A percentile compares a stretch with the other conserved stretches of the same genome.
Conservation (phyloP, 129 eudicot genomes). For the Mikania micrantha region DNA sequence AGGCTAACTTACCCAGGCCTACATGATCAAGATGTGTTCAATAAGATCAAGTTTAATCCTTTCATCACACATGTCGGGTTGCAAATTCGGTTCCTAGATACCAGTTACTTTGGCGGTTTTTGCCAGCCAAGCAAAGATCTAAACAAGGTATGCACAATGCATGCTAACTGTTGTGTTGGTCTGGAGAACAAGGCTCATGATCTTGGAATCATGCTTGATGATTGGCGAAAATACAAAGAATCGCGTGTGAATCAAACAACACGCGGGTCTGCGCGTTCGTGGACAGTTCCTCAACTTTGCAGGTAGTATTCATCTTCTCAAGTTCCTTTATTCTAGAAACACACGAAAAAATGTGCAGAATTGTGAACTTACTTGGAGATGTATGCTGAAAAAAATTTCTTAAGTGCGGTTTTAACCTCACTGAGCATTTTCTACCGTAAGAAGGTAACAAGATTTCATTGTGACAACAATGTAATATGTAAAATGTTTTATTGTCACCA, state of each 20-base stretch:
- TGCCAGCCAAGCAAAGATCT: conserved; percentile 58
- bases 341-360: too few species aligned
- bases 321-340: too few species aligned
- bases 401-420: too few species aligned
- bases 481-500: neutral
- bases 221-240: conserved; percentile 47
- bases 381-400: too few species aligned
- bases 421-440: too few species aligned
- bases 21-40: conserved; percentile 69
- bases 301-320: conserved; percentile 26
- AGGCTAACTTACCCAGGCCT: conserved; percentile 39
- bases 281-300: conserved; percentile 52
- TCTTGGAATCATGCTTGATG: conserved; percentile 47
- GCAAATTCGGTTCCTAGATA: conserved; percentile 49
- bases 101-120: conserved; percentile 69
- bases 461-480: neutral
- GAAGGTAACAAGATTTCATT: too few species aligned
- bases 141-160: conserved; percentile 76
- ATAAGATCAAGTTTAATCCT: conserved; percentile 45
- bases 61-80: conserved; percentile 39
- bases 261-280: conserved; percentile 13
- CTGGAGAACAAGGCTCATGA: conserved; percentile 62
- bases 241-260: conserved; percentile 7
- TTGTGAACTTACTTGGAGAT: too few species aligned
- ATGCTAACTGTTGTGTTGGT: conserved; percentile 82